Evolutionary conservation across 148 eudicot genomes (phyloP), one percentile per base, ranked within the genome.

Genomic region (Rhododendron simsii): DNA sequence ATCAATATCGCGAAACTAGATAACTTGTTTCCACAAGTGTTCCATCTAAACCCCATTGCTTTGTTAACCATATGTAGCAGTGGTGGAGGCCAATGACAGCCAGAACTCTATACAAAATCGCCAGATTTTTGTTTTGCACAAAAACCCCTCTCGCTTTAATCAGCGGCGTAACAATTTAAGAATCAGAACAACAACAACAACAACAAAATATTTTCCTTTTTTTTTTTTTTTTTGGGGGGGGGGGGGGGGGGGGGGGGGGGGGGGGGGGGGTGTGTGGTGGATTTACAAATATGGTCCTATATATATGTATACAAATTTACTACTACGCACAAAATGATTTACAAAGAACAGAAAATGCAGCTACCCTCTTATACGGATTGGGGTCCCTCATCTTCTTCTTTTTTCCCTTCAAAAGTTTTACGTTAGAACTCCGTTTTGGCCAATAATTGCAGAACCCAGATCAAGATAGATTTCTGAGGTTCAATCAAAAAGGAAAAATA

Each of bases 31-130:
- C 90, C 90, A 81, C 75, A 84, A 80, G 89, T 84, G 75, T 87
- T 90, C 98, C 95, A 94, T 91, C 93, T 91, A 88, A 88, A 89
- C 83, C 98, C 95, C 99, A 95, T 97, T 83, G 90, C 91, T 87
- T 65, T 92, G 83, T 55, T 89, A 88, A 93, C 87, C 89, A 88
- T 89, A 86, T 16, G 83, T 78, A 65, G 87, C 77, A 83, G 86
- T 83, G 87, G 65, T 86, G 92, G 90, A 89, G 93, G 93, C 90
- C 91, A 92, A 92, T 89, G 87, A 87, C 89, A 90, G 88, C 93
- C 92, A 90, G 89, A 89, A 87, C 82, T 80, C 88, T 88, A 89
- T 81, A 84, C 81, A 87, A 81, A 92, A 85, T 92, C 92, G 96
- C 96, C 96, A 95, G 94, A 90, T 89, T 93, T 78, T 92, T 57